Conservation (phyloP, 768 basidiomycete species). For the Agaricus sinodeliciosus region DNA sequence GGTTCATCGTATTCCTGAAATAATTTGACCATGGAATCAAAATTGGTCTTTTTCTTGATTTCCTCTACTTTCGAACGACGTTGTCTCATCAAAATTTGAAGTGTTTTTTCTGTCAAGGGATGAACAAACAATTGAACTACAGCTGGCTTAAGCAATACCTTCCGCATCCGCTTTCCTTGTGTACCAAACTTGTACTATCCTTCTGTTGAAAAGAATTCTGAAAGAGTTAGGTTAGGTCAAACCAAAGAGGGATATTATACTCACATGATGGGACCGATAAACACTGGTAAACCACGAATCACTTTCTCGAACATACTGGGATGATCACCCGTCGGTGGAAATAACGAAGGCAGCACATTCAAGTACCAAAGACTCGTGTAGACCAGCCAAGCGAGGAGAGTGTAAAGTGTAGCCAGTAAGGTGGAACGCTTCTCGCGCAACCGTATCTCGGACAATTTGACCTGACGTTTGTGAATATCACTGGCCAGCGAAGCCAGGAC, state of each 20-base stretch:
- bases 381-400: slow-evolving; percentile 63
- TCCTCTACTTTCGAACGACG: slow-evolving; percentile 88
- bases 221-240: not conserved
- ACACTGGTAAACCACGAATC: slow-evolving; percentile 48
- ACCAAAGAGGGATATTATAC: slow-evolving; percentile 12
- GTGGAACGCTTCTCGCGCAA: slow-evolving; percentile 76
- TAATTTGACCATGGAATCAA: slow-evolving; percentile 84
- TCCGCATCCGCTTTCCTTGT: slow-evolving; percentile 72
- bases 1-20: slow-evolving; percentile 84
- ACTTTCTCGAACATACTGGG: slow-evolving; percentile 30
- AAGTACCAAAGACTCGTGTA: slow-evolving; percentile 75
- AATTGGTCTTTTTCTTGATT: slow-evolving; percentile 97
- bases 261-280: slow-evolving; percentile 74
- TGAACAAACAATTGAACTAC: not conserved
- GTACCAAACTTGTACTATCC: slow-evolving; percentile 84
- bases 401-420: slow-evolving; percentile 71
- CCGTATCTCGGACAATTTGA: slow-evolving; percentile 75
- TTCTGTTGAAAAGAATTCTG: slow-evolving; percentile 65
- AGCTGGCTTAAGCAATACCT: slow-evolving; percentile 39
- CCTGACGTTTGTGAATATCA: slow-evolving; percentile 69
- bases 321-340: slow-evolving; percentile 19
- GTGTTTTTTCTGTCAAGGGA: slow-evolving; percentile 60
- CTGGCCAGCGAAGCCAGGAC: slow-evolving; percentile 59
- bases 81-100: slow-evolving; percentile 65
- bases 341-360: slow-evolving; percentile 41